A percentile compares a stretch with the other conserved stretches of the same genome.
Evolutionary conservation across 352 stramenopile species (phyloP).

Genomic region (Globisporangium radiosum): DNA sequence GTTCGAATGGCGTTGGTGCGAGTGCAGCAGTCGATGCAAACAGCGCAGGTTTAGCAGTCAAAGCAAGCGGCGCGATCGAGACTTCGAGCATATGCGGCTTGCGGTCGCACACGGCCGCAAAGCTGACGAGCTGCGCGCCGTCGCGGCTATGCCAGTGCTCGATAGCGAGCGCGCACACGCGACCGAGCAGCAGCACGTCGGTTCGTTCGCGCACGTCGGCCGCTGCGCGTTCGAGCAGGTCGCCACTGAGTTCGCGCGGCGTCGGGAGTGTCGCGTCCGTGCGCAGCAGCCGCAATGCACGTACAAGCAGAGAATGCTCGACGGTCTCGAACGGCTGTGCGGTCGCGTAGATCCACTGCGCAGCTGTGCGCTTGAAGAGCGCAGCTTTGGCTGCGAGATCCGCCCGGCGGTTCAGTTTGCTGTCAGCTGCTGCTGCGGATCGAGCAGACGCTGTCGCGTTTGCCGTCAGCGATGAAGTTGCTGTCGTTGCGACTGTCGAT

Average conservation of each 20-base stretch:
- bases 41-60: too few species aligned
- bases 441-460: neutral
- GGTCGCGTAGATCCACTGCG: constrained; percentile 58
- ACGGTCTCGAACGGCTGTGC: constrained; percentile 40
- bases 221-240: constrained; percentile 52
- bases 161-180: constrained; percentile 49
- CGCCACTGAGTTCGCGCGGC: constrained; percentile 53
- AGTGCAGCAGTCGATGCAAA: constrained; percentile 4
- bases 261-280: constrained; percentile 32
- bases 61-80: neutral
- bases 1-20: constrained; percentile 12
- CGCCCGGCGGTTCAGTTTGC: constrained; percentile 5
- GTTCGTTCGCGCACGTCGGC: constrained; percentile 27
- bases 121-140: constrained; percentile 39
- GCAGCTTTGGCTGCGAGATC: constrained; percentile 43
- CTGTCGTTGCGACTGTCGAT: neutral
- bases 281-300: constrained; percentile 34
- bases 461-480: neutral
- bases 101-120: constrained; percentile 29
- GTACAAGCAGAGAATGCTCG: constrained; percentile 36
- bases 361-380: constrained; percentile 57
- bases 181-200: constrained; percentile 31
- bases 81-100: constrained; percentile 43
- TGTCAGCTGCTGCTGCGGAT: constrained; percentile 2
- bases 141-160: constrained; percentile 43